These are phyloP conservation scores for Starmerella khaoyaiensis DNA, from an alignment of 805 yeast species.

Conservation along the genomic window DNA sequence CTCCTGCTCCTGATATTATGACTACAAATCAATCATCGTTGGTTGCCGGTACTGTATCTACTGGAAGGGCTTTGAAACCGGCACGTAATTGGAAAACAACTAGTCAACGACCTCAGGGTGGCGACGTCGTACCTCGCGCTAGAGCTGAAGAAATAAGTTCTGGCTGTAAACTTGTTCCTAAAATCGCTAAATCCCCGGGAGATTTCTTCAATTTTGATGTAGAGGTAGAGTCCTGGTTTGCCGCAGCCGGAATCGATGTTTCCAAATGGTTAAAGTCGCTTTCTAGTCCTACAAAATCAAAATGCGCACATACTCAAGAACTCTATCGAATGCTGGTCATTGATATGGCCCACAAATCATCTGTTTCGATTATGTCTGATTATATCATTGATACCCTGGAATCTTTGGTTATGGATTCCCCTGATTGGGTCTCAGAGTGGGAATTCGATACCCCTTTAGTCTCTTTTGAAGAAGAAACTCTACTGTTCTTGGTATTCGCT, in stretches of 20 bases:
- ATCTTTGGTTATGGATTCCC: background rate
- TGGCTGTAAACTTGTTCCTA: constrained; percentile 18
- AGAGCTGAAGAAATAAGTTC: constrained; percentile 22
- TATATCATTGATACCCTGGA: too few relatives aligned
- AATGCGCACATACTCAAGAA: background rate
- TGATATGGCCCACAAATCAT: too few relatives aligned
- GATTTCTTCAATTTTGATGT: constrained; percentile 15
- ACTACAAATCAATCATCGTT: background rate
- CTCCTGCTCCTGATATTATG: background rate
- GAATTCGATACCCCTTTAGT: background rate
- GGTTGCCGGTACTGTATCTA: too few relatives aligned
- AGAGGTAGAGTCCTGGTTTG: constrained; percentile 20
- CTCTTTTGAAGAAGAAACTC: constrained; percentile 6
- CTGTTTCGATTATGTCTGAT: too few relatives aligned
- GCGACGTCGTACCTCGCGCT: constrained; percentile 10
- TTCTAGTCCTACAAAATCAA: background rate
- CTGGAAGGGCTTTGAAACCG: background rate
- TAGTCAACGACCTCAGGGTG: background rate
- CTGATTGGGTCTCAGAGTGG: background rate
- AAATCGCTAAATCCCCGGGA: constrained; percentile 10
- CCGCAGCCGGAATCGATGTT: background rate
- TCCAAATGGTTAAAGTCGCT: background rate
- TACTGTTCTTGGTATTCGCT: constrained; percentile 7
- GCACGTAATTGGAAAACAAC: background rate
- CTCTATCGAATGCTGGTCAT: too few relatives aligned